These are phyloP conservation scores for Hypoxylon crocopeplum DNA, from an alignment of 495 filamentous ascomycete genomes.

Conservation along the genomic window DNA sequence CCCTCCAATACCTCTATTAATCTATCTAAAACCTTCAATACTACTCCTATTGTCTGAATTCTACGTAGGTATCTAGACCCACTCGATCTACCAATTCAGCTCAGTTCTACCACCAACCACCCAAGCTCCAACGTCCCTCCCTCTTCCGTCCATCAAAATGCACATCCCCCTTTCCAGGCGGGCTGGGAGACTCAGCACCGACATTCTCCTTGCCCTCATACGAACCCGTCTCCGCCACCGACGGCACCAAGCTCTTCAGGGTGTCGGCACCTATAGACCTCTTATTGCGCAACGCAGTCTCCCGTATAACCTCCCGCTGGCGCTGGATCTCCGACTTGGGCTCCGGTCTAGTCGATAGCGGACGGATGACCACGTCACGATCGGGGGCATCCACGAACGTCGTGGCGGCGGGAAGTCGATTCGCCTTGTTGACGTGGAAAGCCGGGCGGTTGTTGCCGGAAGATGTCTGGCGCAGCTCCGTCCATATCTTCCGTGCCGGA, in stretches of 20 bases:
- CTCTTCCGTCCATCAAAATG: slow-evolving; percentile 8
- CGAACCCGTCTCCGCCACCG: slow-evolving; percentile 27
- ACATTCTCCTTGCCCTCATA: slow-evolving; percentile 28
- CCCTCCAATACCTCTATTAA: slow-evolving; percentile 8
- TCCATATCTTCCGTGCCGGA: slow-evolving; percentile 56
- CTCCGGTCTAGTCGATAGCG: slow-evolving; percentile 5
- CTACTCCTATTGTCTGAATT: slow-evolving; percentile 5
- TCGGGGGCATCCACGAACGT: slow-evolving; percentile 22
- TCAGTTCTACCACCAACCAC: slow-evolving; percentile 35
- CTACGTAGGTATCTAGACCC: not conserved
- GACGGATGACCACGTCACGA: slow-evolving; percentile 10
- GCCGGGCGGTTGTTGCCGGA: slow-evolving; percentile 35
- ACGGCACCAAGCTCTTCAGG: slow-evolving; percentile 52
- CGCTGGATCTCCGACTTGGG: slow-evolving; percentile 30
- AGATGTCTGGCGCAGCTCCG: slow-evolving; percentile 47
- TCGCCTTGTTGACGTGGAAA: slow-evolving; percentile 28
- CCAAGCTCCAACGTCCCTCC: slow-evolving; percentile 39
- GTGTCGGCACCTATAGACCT: slow-evolving; percentile 51
- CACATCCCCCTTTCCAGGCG: not conserved
- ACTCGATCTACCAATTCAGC: too few relatives aligned
- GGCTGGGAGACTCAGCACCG: slow-evolving; percentile 4
- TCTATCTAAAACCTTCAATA: slow-evolving; percentile 13
- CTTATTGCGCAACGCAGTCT: slow-evolving; percentile 50
- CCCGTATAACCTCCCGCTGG: slow-evolving; percentile 43
- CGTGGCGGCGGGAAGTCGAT: slow-evolving; percentile 25